These are phyloP conservation scores for Magnolia officinalis DNA, from an alignment of 164 flowering plant species.

Conservation along the genomic window DNA sequence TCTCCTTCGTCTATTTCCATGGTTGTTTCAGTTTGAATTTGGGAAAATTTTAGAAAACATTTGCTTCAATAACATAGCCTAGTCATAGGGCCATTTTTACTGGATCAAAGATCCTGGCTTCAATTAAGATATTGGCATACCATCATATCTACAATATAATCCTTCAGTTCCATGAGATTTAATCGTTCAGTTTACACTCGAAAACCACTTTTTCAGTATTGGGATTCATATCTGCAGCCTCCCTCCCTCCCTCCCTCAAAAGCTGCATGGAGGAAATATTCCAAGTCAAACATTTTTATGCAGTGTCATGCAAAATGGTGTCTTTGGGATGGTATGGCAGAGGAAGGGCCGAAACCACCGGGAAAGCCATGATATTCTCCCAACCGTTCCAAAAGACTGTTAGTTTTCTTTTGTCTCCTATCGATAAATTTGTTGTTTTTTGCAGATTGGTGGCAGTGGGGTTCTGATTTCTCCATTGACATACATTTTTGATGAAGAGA, in stretches of 20 bases:
- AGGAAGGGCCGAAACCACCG: background rate
- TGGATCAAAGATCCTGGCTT: too few species aligned
- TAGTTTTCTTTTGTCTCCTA: background rate
- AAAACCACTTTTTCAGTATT: too few species aligned
- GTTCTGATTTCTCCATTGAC: conserved; percentile 86
- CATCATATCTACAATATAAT: too few species aligned
- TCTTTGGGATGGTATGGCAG: background rate
- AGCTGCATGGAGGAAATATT: too few species aligned
- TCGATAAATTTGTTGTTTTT: background rate
- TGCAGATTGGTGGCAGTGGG: conserved; percentile 97
- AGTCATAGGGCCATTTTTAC: too few species aligned
- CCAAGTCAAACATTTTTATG: too few species aligned
- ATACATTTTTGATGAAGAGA: conserved; percentile 92
- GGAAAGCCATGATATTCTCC: background rate
- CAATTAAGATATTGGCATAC: too few species aligned
- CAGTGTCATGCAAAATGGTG: background rate
- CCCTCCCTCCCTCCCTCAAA: too few species aligned
- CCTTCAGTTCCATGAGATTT: too few species aligned
- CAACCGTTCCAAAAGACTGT: background rate
- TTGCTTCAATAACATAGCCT: background rate
- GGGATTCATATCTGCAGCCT: too few species aligned
- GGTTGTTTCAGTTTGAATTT: background rate
- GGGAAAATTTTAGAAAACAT: background rate
- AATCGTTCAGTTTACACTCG: too few species aligned
- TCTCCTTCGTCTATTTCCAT: background rate